These are phyloP conservation scores for Turnera subulata DNA, from an alignment of 345 rosid genomes.

Conservation along the genomic window DNA sequence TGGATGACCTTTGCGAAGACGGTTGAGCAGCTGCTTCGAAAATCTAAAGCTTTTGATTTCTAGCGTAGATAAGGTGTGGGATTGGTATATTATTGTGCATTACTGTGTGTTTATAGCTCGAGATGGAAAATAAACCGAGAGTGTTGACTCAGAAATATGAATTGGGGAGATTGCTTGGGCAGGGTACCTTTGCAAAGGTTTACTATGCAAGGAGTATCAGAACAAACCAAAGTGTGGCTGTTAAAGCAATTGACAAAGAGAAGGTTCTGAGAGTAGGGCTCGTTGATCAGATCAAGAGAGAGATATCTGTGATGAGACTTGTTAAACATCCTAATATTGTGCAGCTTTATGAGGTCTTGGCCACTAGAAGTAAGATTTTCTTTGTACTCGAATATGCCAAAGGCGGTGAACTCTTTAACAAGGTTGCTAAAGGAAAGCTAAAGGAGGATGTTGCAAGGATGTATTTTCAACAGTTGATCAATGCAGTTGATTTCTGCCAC, in stretches of 20 bases:
- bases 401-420: slow-evolving; percentile 29
- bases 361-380: slow-evolving; percentile 27
- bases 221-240: slow-evolving; percentile 25
- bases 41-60: background rate
- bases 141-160: slow-evolving; percentile 25
- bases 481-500: slow-evolving; percentile 34
- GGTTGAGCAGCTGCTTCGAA: slow-evolving; percentile 11
- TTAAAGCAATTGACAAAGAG: slow-evolving; percentile 26
- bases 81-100: background rate
- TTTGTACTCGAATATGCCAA: slow-evolving; percentile 27
- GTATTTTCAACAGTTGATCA: slow-evolving; percentile 27
- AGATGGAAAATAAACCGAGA: slow-evolving; percentile 23
- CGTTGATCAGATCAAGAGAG: slow-evolving; percentile 32
- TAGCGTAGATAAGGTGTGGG: background rate
- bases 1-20: slow-evolving; percentile 20
- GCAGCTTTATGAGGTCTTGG: slow-evolving; percentile 28
- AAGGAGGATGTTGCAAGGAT: slow-evolving; percentile 21
- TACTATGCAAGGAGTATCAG: slow-evolving; percentile 25
- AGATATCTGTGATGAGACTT: slow-evolving; percentile 28
- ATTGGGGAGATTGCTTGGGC: slow-evolving; percentile 30
- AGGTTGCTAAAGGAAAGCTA: slow-evolving; percentile 26
- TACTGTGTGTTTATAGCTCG: slow-evolving; percentile 2
- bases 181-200: slow-evolving; percentile 34
- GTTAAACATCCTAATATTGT: slow-evolving; percentile 26
- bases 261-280: slow-evolving; percentile 23